Base-by-base conservation (phyloP, 805 yeast genomes). In the Saccharomycopsis babjevae region DNA sequence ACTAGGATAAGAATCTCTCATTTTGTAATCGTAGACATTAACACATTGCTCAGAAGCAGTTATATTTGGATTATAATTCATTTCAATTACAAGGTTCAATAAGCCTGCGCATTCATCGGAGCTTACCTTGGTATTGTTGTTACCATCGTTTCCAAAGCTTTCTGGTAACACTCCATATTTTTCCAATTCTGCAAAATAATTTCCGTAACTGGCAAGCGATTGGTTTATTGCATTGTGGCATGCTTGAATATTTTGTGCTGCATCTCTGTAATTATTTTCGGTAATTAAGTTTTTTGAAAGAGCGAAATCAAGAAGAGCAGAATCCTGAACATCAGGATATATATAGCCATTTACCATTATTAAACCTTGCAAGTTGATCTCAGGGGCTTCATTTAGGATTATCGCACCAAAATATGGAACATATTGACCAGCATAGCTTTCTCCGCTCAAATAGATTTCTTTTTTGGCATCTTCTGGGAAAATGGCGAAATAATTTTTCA, bases 391-490 rank as follows among this genome's bases (percentile, higher is more conserved):
- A 1, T 77, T 73, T 56, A 83, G 66, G 4, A 93, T 76, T 1
- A 82, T 83, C 42, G 80, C 75, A 0, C 93, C 96, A 62, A 92
- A 82, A 71, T 87, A 89, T 0, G 99, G 98, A 59, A 94, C 88
- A 70, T 90, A 94, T 71, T 94, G 97, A 25, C 99, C 99, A 0
- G 98, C 98, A 73, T 87, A 94, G 65, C 96, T 88, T 75, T 94
- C 99, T 34, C 99, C 99, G 0, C 97, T 96, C 39, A 94, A 72
- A 65, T 84, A 83, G 1, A 94, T 74, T 34, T 89, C 87, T 63
- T 86, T 84, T 5, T 67, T 66, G 1, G 70, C 64, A 66, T 88
- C 89, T 56, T 87, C 84, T 0, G 97, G 96, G 71, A 93, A 93
- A 3, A 83, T 69, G 60, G 77, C 75, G 66, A 81, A 85, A 73